These are phyloP conservation scores for Penicillium sp. DNA, from an alignment of 2,329 filamentous ascomycete species.

Conservation along the genomic window DNA sequence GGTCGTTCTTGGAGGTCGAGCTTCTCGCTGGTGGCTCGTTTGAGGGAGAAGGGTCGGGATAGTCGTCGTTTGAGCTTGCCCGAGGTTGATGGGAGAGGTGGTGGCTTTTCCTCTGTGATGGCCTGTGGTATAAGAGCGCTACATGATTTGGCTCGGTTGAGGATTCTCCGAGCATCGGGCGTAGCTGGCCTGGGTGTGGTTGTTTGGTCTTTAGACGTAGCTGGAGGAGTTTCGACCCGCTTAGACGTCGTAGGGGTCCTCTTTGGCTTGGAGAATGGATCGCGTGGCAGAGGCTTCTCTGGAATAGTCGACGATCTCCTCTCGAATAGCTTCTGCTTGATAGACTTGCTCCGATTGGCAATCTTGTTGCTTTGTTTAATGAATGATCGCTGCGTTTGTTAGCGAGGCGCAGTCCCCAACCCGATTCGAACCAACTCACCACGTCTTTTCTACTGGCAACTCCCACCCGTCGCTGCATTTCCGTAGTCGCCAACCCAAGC, in stretches of 20 bases:
- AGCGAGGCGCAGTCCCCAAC: background rate
- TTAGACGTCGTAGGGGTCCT: slow-evolving; percentile 13
- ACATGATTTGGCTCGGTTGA: slow-evolving; percentile 27
- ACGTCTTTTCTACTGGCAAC: slow-evolving; percentile 72
- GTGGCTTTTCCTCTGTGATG: slow-evolving; percentile 3
- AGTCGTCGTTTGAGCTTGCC: slow-evolving; percentile 26
- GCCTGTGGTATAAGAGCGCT: slow-evolving; percentile 19
- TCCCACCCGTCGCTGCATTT: slow-evolving; percentile 84
- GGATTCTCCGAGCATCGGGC: slow-evolving; percentile 12
- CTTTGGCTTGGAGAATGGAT: slow-evolving; percentile 22
- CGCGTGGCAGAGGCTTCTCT: slow-evolving; percentile 36
- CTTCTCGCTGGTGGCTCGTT: slow-evolving; percentile 20
- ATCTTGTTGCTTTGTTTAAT: slow-evolving; percentile 11
- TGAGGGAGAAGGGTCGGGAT: slow-evolving; percentile 25
- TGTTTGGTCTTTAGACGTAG: slow-evolving; percentile 18
- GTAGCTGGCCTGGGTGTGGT: slow-evolving; percentile 15
- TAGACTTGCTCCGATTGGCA: slow-evolving; percentile 20
- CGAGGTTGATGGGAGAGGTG: slow-evolving; percentile 16
- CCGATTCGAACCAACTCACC: slow-evolving; percentile 56
- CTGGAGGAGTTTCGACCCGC: slow-evolving; percentile 5
- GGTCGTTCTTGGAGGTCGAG: slow-evolving; percentile 21
- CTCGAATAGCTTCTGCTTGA: slow-evolving; percentile 28
- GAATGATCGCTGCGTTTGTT: slow-evolving; percentile 24
- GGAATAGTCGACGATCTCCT: slow-evolving; percentile 12
- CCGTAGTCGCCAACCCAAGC: slow-evolving; percentile 74